phyloP scores from a whole-genome alignment of 345 rosid genomes.

The Populus pruinosa region DNA sequence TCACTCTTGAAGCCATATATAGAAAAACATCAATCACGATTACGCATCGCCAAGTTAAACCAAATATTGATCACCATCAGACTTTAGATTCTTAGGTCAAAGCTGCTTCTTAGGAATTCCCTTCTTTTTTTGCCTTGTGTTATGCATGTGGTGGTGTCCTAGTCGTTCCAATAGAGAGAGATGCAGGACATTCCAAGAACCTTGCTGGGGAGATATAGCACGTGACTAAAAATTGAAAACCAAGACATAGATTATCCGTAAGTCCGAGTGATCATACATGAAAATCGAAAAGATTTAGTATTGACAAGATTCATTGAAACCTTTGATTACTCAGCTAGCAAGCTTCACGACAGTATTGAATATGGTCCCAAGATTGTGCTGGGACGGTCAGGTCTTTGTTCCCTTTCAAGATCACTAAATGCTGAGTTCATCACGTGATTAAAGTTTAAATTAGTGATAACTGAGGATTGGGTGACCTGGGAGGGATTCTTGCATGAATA shows the following conservation, averaged over 20 bases:
- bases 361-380: background rate
- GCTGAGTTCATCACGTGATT: background rate
- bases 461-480: background rate
- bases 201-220: background rate
- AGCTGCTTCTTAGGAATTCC: too few species aligned
- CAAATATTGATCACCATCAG: background rate
- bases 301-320: background rate
- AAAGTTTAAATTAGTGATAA: background rate
- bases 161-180: background rate
- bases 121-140: background rate
- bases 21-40: too few species aligned
- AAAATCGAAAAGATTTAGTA: background rate
- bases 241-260: background rate
- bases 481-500: background rate
- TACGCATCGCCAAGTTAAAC: background rate
- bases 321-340: background rate
- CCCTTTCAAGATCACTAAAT: background rate
- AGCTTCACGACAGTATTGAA: background rate
- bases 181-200: background rate
- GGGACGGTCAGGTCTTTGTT: background rate
- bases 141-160: background rate
- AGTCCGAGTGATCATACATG: background rate
- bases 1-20: background rate
- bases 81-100: too few species aligned
- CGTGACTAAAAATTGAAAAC: background rate